Conservation (phyloP, 1,284 basidiomycete genomes). For the Ceratobasidium sp. region DNA sequence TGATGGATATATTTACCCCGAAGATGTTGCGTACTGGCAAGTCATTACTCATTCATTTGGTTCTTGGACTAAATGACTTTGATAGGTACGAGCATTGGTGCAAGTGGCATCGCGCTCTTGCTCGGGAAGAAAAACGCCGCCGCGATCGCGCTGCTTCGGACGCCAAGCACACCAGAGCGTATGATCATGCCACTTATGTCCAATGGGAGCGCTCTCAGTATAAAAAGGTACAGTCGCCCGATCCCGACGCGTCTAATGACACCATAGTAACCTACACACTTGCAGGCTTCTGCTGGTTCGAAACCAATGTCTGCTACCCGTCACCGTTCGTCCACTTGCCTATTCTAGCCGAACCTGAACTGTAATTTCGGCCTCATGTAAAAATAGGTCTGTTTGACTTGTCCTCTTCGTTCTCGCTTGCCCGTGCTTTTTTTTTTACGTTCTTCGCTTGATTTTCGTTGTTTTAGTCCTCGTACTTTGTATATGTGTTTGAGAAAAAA, state of each 20-base stretch:
- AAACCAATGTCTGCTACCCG: constrained; percentile 24
- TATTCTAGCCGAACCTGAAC: constrained; percentile 15
- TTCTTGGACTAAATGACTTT: not conserved
- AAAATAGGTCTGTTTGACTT: no score
- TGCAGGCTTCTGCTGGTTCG: constrained; percentile 14
- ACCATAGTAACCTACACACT: no score
- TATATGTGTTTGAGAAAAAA: constrained; percentile 15
- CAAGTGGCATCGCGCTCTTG: constrained; percentile 38
- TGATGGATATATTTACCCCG: constrained; percentile 24
- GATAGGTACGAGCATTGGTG: constrained; percentile 33
- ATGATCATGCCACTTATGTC: constrained; percentile 29
- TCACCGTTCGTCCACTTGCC: constrained; percentile 37
- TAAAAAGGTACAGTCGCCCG: constrained; percentile 15
- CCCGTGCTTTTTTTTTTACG: not conserved
- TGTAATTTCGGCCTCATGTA: no score
- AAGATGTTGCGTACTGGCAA: constrained; percentile 31
- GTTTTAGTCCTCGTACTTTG: not conserved
- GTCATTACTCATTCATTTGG: not conserved
- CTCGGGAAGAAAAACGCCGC: constrained; percentile 33
- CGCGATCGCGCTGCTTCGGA: constrained; percentile 36
- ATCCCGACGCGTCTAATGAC: no score
- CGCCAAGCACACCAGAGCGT: constrained; percentile 15
- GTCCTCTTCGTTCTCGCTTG: not conserved
- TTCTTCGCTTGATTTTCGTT: not conserved
- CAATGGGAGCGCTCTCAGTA: constrained; percentile 27